Base-by-base conservation (phyloP, 2,329 filamentous ascomycete species). In the Colletotrichum tabaci region DNA sequence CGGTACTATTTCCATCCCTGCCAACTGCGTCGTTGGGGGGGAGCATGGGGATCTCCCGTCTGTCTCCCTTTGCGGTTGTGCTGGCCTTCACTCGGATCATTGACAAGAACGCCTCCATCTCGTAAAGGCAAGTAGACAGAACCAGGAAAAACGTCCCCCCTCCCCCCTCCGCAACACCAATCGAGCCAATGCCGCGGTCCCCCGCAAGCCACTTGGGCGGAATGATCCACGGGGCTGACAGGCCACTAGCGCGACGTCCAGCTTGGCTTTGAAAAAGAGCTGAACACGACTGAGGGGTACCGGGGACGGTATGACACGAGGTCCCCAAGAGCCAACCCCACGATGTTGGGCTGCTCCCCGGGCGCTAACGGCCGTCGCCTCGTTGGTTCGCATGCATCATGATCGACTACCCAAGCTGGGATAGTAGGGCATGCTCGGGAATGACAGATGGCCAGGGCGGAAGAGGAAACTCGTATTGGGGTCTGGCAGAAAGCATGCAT, bases 1-100 rank as follows among this genome's bases (percentile, higher is more conserved):
- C 35, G 38, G 44, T 7, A 56, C 56, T 71, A 62, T 61, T 71
- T 53, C 62, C 38, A 35, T 71, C 23, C 21, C 21, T 64, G 30
- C 1, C 38, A 18, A 16, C 44, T 26, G 13, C 16, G 15, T 12
- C 44, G 12, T 3, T 21, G 7, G 10, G 30, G 30, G 30, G 30
- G 30, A n/a, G 30, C 30, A 35, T 35, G 30, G 8, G 8, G 30
- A 35, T 35, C 30, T 10, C 6, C 30, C 30, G 2, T 26, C 26
- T 46, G 6, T 30, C 35, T 66, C 18, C n/a, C 16, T 15, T 12
- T 2, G 16, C 15, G 6, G 12, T 38, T 38, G 23, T 10, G 21
- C 4, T 35, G 30, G 30, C 30, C 8, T n/a, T 42, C 30, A 16
- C n/a, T 10, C 61, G 16, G 23, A 52, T 13, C 42, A 18, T 23